Evolutionary conservation across 2,329 filamentous ascomycete genomes (phyloP), one percentile per base, ranked within the genome.

Genomic region (Colletotrichum incanum): DNA sequence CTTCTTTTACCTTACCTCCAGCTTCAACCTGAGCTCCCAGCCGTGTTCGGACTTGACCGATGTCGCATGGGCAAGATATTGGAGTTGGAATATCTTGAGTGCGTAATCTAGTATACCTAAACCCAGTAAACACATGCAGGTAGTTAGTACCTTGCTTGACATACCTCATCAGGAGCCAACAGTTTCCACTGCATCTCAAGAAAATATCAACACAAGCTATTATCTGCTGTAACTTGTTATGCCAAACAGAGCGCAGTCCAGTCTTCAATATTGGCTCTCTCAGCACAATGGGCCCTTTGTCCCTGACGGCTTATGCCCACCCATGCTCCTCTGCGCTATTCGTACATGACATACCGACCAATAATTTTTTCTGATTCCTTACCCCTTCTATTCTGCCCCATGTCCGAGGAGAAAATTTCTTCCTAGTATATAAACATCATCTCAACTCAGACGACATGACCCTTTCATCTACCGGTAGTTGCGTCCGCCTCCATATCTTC

Each of bases 401-500:
- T 52, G 16, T 12, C 26, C 28, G 12, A 7, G 18, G 28, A 63
- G n/a, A 31, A 37, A 12, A n/a, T 11, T 5, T 4, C 3, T 16
- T 18, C 34, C 1, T 56, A 8, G n/a, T 34, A 6, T 12, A 37
- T n/a, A 39, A 23, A 39, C 7, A 6, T 14, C 16, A 9, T 50
- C n/a, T 28, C 14, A 16, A 16, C 23, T 26, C n/a, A 39, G n/a
- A 26, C 47, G 14, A 5, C 55, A 28, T 23, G n/a, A 31, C 5
- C 16, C 18, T 31, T 26, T 37, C 31, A 23, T 52, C 16, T 62
- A 71, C 26, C 65, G 47, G 52, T 72, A 64, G 31, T 60, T 69
- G 39, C 65, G 65, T n/a, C 69, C 59, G 5, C 69, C 47, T 18
- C 65, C 45, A n/a, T 64, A 64, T 26, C 65, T 54, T 20, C 65